Evolutionary conservation across 1,284 basidiomycete species (phyloP), one percentile per base, ranked within the genome.

Genomic region (Phellinidium pouzarii): DNA sequence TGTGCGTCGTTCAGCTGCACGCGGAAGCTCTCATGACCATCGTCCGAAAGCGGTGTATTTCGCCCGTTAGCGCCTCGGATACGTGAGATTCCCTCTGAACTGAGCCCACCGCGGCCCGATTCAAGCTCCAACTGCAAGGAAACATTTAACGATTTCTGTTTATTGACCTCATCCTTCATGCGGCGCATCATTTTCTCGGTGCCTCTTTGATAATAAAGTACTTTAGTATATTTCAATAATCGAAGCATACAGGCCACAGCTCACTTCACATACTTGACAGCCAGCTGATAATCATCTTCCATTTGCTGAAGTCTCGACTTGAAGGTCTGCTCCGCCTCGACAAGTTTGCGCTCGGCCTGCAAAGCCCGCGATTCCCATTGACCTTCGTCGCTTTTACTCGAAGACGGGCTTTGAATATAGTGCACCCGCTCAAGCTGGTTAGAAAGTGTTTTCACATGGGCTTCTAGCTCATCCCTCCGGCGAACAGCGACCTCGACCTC

Each of bases 101-200:
- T 78, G 22, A 73, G 69, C 65, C 79, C 69, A 50, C 80, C 80
- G 23, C 84, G 83, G 42, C 77, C 63, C 4, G 72, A 66, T 59
- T 94, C 91, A 23, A 94, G 74, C 62, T 95, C 91, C 17, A 78
- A 69, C 64, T 94, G 91, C 38, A 97, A 79, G 58, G 77, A 73
- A 41, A 80, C 74, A 65, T 93, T 94, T 44, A 83, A 69, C 52
- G 77, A 75, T 71, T 95, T 95, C 67, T 94, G 89, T 71, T 91
- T 94, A 57, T 82, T 87, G 54, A 95, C 72, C 65, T 96, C 94
- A 61, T 92, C 90, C 69, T 94, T 94, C 88, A 99, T 94, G 61
- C 91, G 84, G 60, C 94, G 85, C 75, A 98, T 89, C 86, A 99
- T 95, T 73, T 97, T 98, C 70, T 99, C 96, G 0, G 94, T 98